Percentiles rank a stretch among this genome's conserved stretches.
Evolutionary conservation across 139 green algal species (phyloP).

Genomic region (Chlamydomonas sp.): DNA sequence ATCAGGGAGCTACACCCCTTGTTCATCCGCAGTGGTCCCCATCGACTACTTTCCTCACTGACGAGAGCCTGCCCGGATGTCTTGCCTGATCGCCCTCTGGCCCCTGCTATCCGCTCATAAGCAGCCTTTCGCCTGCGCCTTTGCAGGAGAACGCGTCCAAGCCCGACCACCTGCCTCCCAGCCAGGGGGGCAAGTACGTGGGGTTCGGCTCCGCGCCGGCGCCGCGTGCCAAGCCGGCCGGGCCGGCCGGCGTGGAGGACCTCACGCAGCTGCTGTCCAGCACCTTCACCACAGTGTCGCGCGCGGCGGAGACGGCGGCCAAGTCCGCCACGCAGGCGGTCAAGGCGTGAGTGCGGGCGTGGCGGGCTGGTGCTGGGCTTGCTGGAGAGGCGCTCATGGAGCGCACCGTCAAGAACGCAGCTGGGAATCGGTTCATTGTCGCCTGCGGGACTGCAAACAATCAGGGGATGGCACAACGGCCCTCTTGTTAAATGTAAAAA

Average conservation of each 20-base stretch:
- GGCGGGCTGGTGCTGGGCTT: background rate
- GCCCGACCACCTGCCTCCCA: slow-evolving; percentile 87
- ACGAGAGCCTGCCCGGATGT: too few relatives aligned
- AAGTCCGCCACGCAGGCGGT: slow-evolving; percentile 39
- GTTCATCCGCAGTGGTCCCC: too few relatives aligned
- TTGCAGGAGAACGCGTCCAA: slow-evolving; percentile 84
- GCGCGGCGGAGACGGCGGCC: slow-evolving; percentile 45
- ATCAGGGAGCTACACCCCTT: too few relatives aligned
- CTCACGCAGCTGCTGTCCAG: slow-evolving; percentile 72
- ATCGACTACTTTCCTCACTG: too few relatives aligned
- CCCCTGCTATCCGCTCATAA: too few relatives aligned
- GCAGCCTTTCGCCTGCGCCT: background rate
- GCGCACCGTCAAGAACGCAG: background rate
- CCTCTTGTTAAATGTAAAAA: too few relatives aligned
- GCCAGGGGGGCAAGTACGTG: slow-evolving; percentile 98
- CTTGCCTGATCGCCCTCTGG: too few relatives aligned
- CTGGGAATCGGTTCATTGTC: too few relatives aligned
- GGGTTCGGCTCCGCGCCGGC: slow-evolving; percentile 91
- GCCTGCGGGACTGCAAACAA: too few relatives aligned
- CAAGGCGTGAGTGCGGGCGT: slow-evolving; percentile 40
- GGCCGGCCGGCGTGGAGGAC: slow-evolving; percentile 53
- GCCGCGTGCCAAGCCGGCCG: slow-evolving; percentile 19
- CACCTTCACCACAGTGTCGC: slow-evolving; percentile 53
- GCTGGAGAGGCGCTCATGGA: background rate
- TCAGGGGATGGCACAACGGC: too few relatives aligned